A percentile compares a stretch with the other conserved stretches of the same genome.
These are phyloP conservation scores for Lyophyllum atratum DNA, from an alignment of 768 basidiomycete genomes.

Conservation along the genomic window DNA sequence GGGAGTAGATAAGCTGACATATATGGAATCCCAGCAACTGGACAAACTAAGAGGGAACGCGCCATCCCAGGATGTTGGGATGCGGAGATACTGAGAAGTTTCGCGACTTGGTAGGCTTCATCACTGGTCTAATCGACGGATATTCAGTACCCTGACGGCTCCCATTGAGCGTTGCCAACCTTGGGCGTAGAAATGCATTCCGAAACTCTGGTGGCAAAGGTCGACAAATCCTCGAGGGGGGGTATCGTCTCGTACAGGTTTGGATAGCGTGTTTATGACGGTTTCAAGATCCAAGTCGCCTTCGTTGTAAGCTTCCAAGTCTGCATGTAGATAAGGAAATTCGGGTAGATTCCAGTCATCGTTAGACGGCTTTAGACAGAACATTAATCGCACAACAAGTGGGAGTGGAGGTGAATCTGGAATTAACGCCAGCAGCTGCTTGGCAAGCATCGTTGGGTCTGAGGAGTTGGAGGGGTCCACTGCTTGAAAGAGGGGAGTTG, in stretches of 20 bases:
- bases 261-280: slow-evolving; percentile 51
- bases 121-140: slow-evolving; percentile 41
- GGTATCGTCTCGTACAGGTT: slow-evolving; percentile 62
- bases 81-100: slow-evolving; percentile 62
- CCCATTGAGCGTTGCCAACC: slow-evolving; percentile 38
- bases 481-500: slow-evolving; percentile 44
- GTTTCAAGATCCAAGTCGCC: slow-evolving; percentile 59
- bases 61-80: slow-evolving; percentile 69
- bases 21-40: not conserved
- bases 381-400: slow-evolving; percentile 71
- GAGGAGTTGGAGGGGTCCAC: slow-evolving; percentile 62
- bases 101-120: slow-evolving; percentile 63
- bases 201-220: slow-evolving; percentile 58
- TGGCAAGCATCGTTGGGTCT: slow-evolving; percentile 65
- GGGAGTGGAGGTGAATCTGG: slow-evolving; percentile 64
- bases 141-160: not conserved
- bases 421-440: slow-evolving; percentile 59
- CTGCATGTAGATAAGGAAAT: slow-evolving; percentile 71
- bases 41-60: slow-evolving; percentile 40
- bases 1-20: not conserved
- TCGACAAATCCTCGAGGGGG: slow-evolving; percentile 48
- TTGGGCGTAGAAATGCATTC: slow-evolving; percentile 53
- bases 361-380: slow-evolving; percentile 74
- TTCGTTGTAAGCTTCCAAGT: slow-evolving; percentile 50
- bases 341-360: slow-evolving; percentile 81